Percentiles rank a stretch among this genome's conserved stretches.
phyloP scores from a whole-genome alignment of 2,329 filamentous ascomycete species.

The Thermothelomyces thermophilus region DNA sequence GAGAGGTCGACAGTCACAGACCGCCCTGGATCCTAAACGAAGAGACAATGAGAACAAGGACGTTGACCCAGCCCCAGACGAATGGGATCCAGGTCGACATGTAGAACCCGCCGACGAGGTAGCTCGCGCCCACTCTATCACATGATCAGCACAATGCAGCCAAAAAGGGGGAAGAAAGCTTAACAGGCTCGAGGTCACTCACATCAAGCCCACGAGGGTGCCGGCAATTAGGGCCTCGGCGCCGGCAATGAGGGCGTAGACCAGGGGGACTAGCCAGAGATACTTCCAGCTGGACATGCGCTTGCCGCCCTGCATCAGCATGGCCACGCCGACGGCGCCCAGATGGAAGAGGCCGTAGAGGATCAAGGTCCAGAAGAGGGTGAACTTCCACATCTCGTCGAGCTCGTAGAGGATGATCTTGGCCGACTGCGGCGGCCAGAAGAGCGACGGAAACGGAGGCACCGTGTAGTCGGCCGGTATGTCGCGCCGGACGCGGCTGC shows the following conservation, averaged over 20 bases:
- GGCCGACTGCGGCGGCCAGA: slow-evolving; percentile 56
- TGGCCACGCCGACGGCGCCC: slow-evolving; percentile 62
- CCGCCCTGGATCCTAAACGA: slow-evolving; percentile 92
- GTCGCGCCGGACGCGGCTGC: slow-evolving; percentile 18
- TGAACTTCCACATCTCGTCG: slow-evolving; percentile 79
- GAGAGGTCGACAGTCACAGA: slow-evolving; percentile 40
- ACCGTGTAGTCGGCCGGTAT: slow-evolving; percentile 54
- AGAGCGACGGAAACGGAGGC: slow-evolving; percentile 74
- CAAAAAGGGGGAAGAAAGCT: too few relatives aligned
- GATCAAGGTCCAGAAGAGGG: slow-evolving; percentile 77
- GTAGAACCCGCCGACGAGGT: slow-evolving; percentile 72
- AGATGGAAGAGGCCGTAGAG: slow-evolving; percentile 71
- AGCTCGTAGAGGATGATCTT: slow-evolving; percentile 63
- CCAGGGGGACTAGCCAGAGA: slow-evolving; percentile 64
- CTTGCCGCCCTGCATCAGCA: slow-evolving; percentile 61
- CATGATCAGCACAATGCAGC: background rate
- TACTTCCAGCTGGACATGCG: slow-evolving; percentile 49
- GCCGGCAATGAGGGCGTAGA: slow-evolving; percentile 65
- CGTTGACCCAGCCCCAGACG: slow-evolving; percentile 79
- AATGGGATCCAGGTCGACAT: slow-evolving; percentile 96
- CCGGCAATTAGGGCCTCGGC: slow-evolving; percentile 74
- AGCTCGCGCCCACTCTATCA: slow-evolving; percentile 67
- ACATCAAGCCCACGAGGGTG: slow-evolving; percentile 76
- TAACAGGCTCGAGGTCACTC: slow-evolving; percentile 33
- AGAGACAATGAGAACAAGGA: slow-evolving; percentile 73